Conservation (phyloP, 1,284 basidiomycete genomes). For the Ganoderma lingzhi region DNA sequence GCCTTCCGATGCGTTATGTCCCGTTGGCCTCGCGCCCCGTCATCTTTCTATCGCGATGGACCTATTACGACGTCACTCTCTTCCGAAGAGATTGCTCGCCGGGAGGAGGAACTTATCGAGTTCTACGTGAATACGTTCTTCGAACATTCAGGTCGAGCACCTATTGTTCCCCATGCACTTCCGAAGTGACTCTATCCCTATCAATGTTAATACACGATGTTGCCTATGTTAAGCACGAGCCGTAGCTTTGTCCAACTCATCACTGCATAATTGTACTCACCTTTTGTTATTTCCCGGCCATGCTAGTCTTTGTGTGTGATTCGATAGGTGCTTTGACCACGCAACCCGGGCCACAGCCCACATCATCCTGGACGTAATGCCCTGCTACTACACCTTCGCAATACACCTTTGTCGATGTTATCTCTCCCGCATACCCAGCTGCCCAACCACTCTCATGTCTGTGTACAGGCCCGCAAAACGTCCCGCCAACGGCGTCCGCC, state of each 20-base stretch:
- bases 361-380: neutral
- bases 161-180: neutral
- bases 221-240: too few relatives aligned
- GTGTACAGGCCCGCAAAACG: neutral
- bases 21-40: neutral
- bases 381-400: too few relatives aligned
- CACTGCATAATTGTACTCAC: too few relatives aligned
- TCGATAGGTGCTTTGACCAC: neutral
- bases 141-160: neutral
- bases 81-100: neutral
- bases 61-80: neutral
- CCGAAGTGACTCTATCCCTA: neutral
- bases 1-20: neutral
- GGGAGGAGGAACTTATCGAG: neutral
- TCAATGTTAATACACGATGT: too few relatives aligned
- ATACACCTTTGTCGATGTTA: too few relatives aligned
- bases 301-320: too few relatives aligned
- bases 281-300: neutral
- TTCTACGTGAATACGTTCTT: slow-evolving; percentile 1
- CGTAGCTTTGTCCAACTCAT: too few relatives aligned
- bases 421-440: too few relatives aligned
- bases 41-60: neutral
- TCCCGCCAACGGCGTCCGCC: neutral
- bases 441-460: neutral
- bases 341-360: neutral